phyloP scores from a whole-genome alignment of 2,329 filamentous ascomycete genomes.

The Teratosphaeria destructans region DNA sequence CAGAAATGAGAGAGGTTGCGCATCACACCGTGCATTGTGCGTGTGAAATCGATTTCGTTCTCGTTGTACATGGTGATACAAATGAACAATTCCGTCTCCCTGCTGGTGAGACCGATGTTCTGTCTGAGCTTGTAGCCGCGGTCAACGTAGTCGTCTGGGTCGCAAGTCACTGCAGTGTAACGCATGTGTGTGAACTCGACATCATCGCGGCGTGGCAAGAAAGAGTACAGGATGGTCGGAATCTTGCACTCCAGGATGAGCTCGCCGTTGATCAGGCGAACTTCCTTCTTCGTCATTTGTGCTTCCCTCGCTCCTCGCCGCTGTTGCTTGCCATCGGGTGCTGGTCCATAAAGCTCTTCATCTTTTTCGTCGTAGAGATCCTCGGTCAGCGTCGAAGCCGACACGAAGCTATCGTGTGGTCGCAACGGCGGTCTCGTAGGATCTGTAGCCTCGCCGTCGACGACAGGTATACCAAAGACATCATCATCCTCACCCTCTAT shows the following conservation, averaged over 20 bases:
- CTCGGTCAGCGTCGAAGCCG: constrained; percentile 50
- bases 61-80: constrained; percentile 99
- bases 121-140: constrained; percentile 88
- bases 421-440: constrained; percentile 44
- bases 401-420: constrained; percentile 54
- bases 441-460: constrained; percentile 21
- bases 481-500: constrained; percentile 41
- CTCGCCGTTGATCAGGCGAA: constrained; percentile 93
- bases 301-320: constrained; percentile 76
- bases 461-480: constrained; percentile 54
- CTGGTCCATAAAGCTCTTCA: constrained; percentile 61
- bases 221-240: constrained; percentile 94
- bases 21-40: constrained; percentile 98
- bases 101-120: constrained; percentile 68
- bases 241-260: constrained; percentile 98
- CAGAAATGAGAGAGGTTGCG: constrained; percentile 97
- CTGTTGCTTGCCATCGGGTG: constrained; percentile 76
- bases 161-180: constrained; percentile 96
- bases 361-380: constrained; percentile 39
- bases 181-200: constrained; percentile 98
- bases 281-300: constrained; percentile 86
- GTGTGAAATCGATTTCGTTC: constrained; percentile 89
- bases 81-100: constrained; percentile 93
- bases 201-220: constrained; percentile 83
- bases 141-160: constrained; percentile 84